Evolutionary conservation across 1,284 basidiomycete genomes (phyloP), one percentile per base, ranked within the genome.

Genomic region (Ceratobasidium sp.): DNA sequence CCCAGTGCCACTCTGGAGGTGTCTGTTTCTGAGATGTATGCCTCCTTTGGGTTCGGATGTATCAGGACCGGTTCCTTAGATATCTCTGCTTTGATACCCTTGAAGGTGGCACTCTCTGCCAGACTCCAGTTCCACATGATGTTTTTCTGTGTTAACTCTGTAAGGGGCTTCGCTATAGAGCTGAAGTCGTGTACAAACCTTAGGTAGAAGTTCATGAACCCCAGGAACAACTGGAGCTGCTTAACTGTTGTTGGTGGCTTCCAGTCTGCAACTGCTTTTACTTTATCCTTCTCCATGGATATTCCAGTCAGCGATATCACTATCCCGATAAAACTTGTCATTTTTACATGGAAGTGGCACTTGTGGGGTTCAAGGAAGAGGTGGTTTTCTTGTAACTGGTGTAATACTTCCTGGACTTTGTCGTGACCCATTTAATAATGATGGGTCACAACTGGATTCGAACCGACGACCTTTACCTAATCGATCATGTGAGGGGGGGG

Each of bases 161-260:
- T n/a, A 9, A 66, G 43, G 27, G 63, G 63, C 29, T 31, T 49
- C 6, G 63, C 24, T 27, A 66, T 66, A 2, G 43, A 6, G 34
- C 37, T n/a, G 31, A 66, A 66, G 29, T 76, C 58, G 8, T 69
- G 41, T 37, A 83, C 79, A 74, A 82, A 83, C 22, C 77, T 62
- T 0, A 80, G 66, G 68, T 82, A 83, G 65, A 79, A 81, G 74
- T 79, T 79, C 1, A 78, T 78, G 19, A 83, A 77, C 11, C 81
- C 81, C 1, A 82, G 56, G 75, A 83, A 81, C 2, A 39, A 43
- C 58, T 79, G 78, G 22, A 79, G 24, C 37, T 81, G 74, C 31
- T 73, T 75, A 31, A 80, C 75, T 9, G 48, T 78, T 1, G 22
- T 75, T 6, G 13, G 39, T 41, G 39, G 7, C 6, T 6, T 6